A percentile compares a stretch with the other conserved stretches of the same genome.
phyloP scores from a whole-genome alignment of 106 monocot species.

The Acorus gramineus region DNA sequence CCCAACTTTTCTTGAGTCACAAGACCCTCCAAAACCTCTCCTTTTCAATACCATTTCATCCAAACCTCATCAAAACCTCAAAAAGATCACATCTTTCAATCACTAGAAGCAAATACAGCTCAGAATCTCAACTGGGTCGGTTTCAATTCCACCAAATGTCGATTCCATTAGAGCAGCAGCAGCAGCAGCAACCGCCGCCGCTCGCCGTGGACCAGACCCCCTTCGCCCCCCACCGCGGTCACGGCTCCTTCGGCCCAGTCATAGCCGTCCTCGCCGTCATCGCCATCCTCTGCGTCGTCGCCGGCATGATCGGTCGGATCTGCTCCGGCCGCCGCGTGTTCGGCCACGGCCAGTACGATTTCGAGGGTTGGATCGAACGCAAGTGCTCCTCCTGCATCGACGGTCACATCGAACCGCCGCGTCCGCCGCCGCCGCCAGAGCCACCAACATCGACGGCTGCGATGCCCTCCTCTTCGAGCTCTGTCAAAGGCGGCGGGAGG shows the following conservation, averaged over 20 bases:
- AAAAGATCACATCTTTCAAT: no score
- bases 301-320: slow-evolving; percentile 15
- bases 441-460: background rate
- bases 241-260: slow-evolving; percentile 12
- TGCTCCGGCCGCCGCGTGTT: slow-evolving; percentile 14
- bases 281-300: slow-evolving; percentile 6
- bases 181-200: slow-evolving; percentile 2
- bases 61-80: no score
- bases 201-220: background rate
- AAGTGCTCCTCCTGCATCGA: slow-evolving; percentile 20
- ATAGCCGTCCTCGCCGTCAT: slow-evolving; percentile 15
- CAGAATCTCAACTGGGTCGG: no score
- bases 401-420: slow-evolving; percentile 3
- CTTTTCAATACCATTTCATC: no score
- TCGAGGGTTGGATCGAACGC: slow-evolving; percentile 17
- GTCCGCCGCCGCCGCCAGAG: background rate
- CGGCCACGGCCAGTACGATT: slow-evolving; percentile 18
- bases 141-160: background rate
- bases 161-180: slow-evolving; percentile 4
- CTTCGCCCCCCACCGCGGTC: slow-evolving; percentile 2
- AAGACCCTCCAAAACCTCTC: no score
- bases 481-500: no score
- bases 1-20: no score
- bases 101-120: no score
- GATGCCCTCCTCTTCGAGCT: background rate